Evolutionary conservation across 176 grass and related monocot species (phyloP), one percentile per base, ranked within the genome.

Genomic region (Musa itinerans): DNA sequence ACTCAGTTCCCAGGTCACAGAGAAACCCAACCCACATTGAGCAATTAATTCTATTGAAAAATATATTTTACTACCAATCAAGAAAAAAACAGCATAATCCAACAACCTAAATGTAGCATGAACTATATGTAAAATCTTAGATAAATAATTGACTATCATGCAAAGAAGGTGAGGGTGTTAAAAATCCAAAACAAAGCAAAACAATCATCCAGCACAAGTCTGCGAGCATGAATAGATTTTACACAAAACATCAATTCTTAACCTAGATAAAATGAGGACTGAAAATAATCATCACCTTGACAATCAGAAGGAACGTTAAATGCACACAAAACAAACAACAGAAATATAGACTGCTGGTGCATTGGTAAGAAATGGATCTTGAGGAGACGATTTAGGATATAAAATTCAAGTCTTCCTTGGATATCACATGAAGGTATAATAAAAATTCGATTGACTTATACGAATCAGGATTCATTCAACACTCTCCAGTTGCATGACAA

Each of bases 1-100:
- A 83, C 87, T 89, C 89, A 96, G 89, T 92, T 82, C 92, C 92
- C 71, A 78, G 76, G 80, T 85, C 70, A 89, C 65, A 78, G 82
- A 86, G 84, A 81, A 26, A 63, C 74, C 74, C 43, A 76, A 76
- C 92, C 89, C 87, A 82, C 83, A 43, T 43, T 43, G 34, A 43
- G 4, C 34, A 43, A 43, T 62, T 62, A 62, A 62, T 62, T 62
- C 1, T 29, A 16, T 1, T 9, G 48, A 48, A 50, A 11, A 15
- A 50, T 48, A 69, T n/a, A 50, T 16, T 1, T 19, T 16, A 69
- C 19, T 1, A 48, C 29, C 13, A 20, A 13, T 2, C 67, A 69
- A 48, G 14, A 49, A 5, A 50, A 69, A 19, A 17, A 24, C 17
- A 17, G 67, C 67, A 69, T 17, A 16, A 50, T 1, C 29, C 67